These are phyloP conservation scores for Melastoma candidum DNA, from an alignment of 441 rosid species.

Conservation along the genomic window DNA sequence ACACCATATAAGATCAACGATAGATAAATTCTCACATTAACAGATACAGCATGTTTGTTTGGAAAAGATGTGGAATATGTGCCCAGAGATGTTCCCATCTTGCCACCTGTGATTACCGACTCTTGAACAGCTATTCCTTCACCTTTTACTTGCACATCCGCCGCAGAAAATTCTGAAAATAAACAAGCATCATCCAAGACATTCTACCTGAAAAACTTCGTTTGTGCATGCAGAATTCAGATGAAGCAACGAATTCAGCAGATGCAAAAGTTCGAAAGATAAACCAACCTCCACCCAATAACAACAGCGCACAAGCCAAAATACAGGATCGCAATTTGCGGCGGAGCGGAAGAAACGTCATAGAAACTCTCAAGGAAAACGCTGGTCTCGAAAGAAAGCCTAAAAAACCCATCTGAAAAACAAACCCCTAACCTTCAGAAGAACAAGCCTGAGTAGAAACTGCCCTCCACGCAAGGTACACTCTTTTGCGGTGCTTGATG, in stretches of 20 bases:
- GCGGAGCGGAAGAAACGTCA: too few species aligned
- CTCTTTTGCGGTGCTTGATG: slow-evolving; percentile 29
- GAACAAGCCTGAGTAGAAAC: slow-evolving; percentile 30
- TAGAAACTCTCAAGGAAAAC: too few species aligned
- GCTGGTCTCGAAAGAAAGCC: too few species aligned
- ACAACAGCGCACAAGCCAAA: too few species aligned
- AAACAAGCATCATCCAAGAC: slow-evolving; percentile 6
- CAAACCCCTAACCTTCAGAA: too few species aligned
- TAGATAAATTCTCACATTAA: slow-evolving; percentile 34
- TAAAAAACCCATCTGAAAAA: too few species aligned
- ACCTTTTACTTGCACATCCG: slow-evolving; percentile 17
- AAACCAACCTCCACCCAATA: too few species aligned
- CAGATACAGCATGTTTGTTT: slow-evolving; percentile 31
- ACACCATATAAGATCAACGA: slow-evolving; percentile 1
- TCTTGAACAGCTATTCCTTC: slow-evolving; percentile 26
- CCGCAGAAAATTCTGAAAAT: slow-evolving; percentile 15
- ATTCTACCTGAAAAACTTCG: not conserved
- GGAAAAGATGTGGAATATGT: slow-evolving; percentile 11
- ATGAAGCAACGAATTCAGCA: too few species aligned
- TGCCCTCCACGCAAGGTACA: slow-evolving; percentile 42
- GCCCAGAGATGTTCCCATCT: slow-evolving; percentile 14
- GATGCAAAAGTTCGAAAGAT: too few species aligned
- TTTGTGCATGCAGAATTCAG: too few species aligned
- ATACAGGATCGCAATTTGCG: too few species aligned
- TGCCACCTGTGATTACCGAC: slow-evolving; percentile 13